phyloP scores from a whole-genome alignment of 164 flowering plant species.

The Brasenia schreberi region DNA sequence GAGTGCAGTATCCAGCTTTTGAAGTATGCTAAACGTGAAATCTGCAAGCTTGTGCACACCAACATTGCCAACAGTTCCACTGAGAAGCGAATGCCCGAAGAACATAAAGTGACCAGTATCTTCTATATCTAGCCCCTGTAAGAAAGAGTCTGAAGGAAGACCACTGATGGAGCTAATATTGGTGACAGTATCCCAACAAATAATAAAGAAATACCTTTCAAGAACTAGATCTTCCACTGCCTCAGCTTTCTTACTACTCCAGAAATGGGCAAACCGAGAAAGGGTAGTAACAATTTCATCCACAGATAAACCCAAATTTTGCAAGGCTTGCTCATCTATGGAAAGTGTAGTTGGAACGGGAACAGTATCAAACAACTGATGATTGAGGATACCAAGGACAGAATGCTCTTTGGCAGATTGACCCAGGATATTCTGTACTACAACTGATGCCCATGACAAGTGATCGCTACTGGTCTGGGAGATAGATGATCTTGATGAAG shows the following conservation, averaged over 20 bases:
- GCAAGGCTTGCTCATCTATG: conserved; percentile 25
- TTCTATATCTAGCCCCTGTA: conserved; percentile 25
- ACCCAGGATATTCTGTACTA: conserved; percentile 32
- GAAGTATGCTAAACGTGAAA: conserved; percentile 30
- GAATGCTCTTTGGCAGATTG: conserved; percentile 35
- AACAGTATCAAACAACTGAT: conserved; percentile 53
- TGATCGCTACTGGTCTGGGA: conserved; percentile 17
- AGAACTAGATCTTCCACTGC: conserved; percentile 62
- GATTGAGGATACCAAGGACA: conserved; percentile 26
- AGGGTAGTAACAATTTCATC: conserved; percentile 38
- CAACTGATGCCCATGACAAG: conserved; percentile 48
- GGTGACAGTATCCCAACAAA: conserved; percentile 67
- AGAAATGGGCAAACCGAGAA: conserved; percentile 41
- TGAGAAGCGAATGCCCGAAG: conserved; percentile 38
- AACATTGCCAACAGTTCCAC: conserved; percentile 9
- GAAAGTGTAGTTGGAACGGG: conserved; percentile 28
- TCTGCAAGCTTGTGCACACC: conserved; percentile 17
- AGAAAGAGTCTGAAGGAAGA: neutral
- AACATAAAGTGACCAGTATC: conserved; percentile 21
- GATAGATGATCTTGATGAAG: conserved; percentile 15
- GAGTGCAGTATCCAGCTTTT: conserved; percentile 23
- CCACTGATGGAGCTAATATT: conserved; percentile 8
- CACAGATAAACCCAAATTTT: conserved; percentile 34
- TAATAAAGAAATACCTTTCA: conserved; percentile 72
- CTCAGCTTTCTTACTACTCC: conserved; percentile 66